These are phyloP conservation scores for Aureobasidium sp. DNA, from an alignment of 2,329 filamentous ascomycete species.

Conservation along the genomic window DNA sequence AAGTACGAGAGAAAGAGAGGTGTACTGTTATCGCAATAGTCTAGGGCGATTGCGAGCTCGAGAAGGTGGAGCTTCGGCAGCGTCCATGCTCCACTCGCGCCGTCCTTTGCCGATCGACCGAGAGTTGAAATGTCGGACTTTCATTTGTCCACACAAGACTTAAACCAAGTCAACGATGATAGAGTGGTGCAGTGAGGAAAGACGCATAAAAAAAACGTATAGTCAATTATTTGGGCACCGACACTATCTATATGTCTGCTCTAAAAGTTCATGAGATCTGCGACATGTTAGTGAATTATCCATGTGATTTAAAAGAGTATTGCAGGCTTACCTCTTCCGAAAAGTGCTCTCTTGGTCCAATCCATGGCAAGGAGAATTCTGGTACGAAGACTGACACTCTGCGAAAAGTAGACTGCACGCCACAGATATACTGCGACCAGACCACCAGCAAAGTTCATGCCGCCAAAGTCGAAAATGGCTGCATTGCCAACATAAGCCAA, in stretches of 20 bases:
- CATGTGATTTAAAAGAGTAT: neutral
- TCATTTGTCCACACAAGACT: neutral
- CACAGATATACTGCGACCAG: conserved; percentile 92
- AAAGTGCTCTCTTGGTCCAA: conserved; percentile 93
- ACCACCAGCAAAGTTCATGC: conserved; percentile 72
- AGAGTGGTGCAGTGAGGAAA: neutral
- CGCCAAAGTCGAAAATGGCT: conserved; percentile 85
- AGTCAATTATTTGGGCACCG: conserved; percentile 7
- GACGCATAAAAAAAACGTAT: neutral
- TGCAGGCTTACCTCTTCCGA: conserved; percentile 73
- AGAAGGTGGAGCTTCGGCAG: neutral
- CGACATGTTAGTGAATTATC: neutral
- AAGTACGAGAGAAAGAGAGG: neutral
- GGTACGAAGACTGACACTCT: conserved; percentile 90
- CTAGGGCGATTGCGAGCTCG: neutral
- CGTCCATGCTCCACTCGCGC: conserved; percentile 1
- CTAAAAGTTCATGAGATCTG: conserved; percentile 21
- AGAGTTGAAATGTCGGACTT: neutral
- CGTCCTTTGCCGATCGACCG: conserved; percentile 10
- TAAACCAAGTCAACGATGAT: neutral
- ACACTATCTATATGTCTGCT: conserved; percentile 11
- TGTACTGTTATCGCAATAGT: conserved; percentile 6
- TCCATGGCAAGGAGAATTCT: conserved; percentile 90
- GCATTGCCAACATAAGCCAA: conserved; percentile 95
- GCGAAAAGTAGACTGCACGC: conserved; percentile 93